A percentile compares a stretch with the other conserved stretches of the same genome.
Conservation (phyloP, 2,329 filamentous ascomycete genomes). For the Diaporthe aspalathi region DNA sequence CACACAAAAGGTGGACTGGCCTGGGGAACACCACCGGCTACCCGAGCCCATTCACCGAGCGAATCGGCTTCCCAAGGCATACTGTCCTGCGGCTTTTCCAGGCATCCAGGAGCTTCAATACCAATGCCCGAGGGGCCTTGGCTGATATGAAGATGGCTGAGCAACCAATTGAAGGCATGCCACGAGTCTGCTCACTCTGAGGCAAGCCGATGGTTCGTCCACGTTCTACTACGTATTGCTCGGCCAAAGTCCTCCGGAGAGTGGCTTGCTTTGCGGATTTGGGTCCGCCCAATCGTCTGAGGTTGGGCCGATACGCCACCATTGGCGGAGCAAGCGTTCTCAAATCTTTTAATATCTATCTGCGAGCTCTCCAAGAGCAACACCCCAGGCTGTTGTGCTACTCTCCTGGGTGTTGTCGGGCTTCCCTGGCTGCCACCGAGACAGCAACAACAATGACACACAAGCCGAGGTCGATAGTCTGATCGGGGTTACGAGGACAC, state of each 20-base stretch:
- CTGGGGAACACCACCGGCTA: background rate
- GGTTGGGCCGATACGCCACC: slow-evolving; percentile 21
- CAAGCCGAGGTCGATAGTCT: background rate
- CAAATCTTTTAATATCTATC: slow-evolving; percentile 11
- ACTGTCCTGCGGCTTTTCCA: background rate
- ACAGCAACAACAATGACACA: background rate
- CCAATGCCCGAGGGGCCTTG: slow-evolving; percentile 15
- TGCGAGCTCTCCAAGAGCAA: background rate
- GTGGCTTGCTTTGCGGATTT: slow-evolving; percentile 3
- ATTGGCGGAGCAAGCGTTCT: slow-evolving; percentile 5
- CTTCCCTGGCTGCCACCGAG: background rate
- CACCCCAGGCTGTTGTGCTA: background rate
- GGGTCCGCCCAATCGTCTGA: slow-evolving; percentile 8
- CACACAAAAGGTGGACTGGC: slow-evolving; percentile 7
- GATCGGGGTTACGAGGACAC: background rate
- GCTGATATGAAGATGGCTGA: background rate
- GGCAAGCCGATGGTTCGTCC: slow-evolving; percentile 8
- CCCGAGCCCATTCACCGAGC: slow-evolving; percentile 25
- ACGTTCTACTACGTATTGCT: background rate
- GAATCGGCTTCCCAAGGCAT: slow-evolving; percentile 20
- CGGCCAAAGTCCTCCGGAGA: slow-evolving; percentile 7
- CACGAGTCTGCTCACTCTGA: background rate
- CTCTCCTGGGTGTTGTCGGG: background rate
- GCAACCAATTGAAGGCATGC: slow-evolving; percentile 14
- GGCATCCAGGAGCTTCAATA: background rate